phyloP scores from a whole-genome alignment of 2,329 filamentous ascomycete genomes.

The Xylaria sp. region DNA sequence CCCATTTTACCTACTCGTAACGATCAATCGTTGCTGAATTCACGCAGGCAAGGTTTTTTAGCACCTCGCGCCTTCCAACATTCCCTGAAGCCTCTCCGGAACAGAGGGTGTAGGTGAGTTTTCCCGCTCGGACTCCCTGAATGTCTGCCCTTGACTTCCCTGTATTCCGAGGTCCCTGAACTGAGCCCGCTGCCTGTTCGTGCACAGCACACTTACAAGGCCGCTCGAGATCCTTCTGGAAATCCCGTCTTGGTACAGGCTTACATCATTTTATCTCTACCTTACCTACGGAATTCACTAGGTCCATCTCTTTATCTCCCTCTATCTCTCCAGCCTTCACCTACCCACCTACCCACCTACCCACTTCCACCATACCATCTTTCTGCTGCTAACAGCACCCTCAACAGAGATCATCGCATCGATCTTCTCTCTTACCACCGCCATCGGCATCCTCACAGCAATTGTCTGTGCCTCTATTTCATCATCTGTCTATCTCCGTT shows the following conservation, averaged over 20 bases:
- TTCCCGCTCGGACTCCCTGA: too few relatives aligned
- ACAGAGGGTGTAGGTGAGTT: neutral
- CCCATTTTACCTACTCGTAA: neutral
- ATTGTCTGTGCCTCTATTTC: neutral
- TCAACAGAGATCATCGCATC: conserved; percentile 6
- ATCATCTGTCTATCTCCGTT: neutral
- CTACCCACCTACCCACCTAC: neutral
- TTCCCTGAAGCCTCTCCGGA: neutral
- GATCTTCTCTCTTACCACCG: conserved; percentile 13
- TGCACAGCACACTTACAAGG: too few relatives aligned
- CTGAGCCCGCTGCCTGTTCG: too few relatives aligned
- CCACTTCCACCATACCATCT: too few relatives aligned
- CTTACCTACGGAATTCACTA: neutral
- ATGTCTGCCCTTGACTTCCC: too few relatives aligned
- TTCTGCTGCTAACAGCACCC: too few relatives aligned
- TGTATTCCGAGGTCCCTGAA: too few relatives aligned
- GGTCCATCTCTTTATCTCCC: neutral
- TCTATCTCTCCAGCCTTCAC: neutral
- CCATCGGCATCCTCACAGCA: neutral
- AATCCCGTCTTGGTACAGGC: conserved; percentile 5
- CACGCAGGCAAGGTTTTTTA: neutral
- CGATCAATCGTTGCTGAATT: neutral
- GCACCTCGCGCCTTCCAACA: neutral
- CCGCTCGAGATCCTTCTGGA: conserved; percentile 24
- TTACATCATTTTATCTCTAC: neutral